Evolutionary conservation across 257 asterid species (phyloP).

Genomic region (Buddleja alternifolia): DNA sequence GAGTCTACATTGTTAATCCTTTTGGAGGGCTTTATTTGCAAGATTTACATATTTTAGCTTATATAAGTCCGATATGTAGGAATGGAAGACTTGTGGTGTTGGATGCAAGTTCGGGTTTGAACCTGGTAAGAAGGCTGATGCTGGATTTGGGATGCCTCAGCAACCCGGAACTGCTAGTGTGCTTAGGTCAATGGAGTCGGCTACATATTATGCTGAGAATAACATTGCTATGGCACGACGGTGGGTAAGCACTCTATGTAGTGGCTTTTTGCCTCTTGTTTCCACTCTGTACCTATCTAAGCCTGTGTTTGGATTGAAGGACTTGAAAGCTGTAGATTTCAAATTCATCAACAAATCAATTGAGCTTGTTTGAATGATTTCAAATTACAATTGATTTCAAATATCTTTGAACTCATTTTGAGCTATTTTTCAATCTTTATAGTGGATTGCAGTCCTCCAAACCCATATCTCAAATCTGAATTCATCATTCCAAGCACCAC

Average conservation of each 20-base stretch:
- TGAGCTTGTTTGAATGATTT: too few relatives aligned
- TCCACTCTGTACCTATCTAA: not conserved
- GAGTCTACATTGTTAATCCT: not conserved
- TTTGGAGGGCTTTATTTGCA: not conserved
- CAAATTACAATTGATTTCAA: too few relatives aligned
- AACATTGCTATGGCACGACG: slow-evolving; percentile 60
- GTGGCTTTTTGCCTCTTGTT: slow-evolving; percentile 22
- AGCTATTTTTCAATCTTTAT: too few relatives aligned
- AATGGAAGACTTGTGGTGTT: slow-evolving; percentile 54
- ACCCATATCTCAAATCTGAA: too few relatives aligned
- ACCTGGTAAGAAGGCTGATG: slow-evolving; percentile 51
- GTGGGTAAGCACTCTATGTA: slow-evolving; percentile 64
- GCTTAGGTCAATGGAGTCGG: slow-evolving; percentile 73
- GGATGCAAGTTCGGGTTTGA: slow-evolving; percentile 55
- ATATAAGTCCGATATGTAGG: slow-evolving; percentile 33
- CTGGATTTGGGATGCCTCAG: slow-evolving; percentile 46
- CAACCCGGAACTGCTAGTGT: slow-evolving; percentile 40
- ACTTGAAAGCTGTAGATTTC: too few relatives aligned
- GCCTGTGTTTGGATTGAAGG: not conserved
- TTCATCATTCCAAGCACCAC: too few relatives aligned
- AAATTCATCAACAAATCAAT: too few relatives aligned
- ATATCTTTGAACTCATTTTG: too few relatives aligned
- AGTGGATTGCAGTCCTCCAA: too few relatives aligned
- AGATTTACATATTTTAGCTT: not conserved
- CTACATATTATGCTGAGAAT: slow-evolving; percentile 56